Evolutionary conservation across 108 stramenopile species (phyloP).

Genomic region (Cyclostephanos invisitatus): DNA sequence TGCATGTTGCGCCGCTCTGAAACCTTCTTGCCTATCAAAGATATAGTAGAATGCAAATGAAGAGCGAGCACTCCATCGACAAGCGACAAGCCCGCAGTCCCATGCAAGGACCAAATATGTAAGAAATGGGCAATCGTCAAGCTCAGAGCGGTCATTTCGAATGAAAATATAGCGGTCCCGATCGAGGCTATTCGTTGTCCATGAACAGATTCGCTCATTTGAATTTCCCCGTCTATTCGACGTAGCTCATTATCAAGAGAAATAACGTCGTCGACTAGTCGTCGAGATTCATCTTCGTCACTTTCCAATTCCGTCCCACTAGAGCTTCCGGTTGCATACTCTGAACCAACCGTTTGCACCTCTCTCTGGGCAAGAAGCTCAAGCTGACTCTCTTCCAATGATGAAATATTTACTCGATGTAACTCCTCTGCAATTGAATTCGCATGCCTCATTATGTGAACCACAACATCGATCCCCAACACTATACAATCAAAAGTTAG

Average conservation of each 20-base stretch:
- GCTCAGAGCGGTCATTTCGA: conserved; percentile 52
- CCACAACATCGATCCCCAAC: conserved; percentile 50
- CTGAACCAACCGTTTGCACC: conserved; percentile 1
- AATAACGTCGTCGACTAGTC: conserved; percentile 4
- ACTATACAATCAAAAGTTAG: conserved; percentile 73
- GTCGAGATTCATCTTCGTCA: neutral
- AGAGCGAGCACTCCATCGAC: conserved; percentile 73
- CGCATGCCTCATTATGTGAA: conserved; percentile 52
- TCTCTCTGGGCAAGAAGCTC: conserved; percentile 31
- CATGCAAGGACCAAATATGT: conserved; percentile 76
- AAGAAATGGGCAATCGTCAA: conserved; percentile 65
- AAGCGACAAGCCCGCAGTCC: conserved; percentile 60
- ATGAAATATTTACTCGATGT: conserved; percentile 33
- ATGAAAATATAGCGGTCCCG: conserved; percentile 51
- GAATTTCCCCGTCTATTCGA: conserved; percentile 54
- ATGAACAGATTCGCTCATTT: conserved; percentile 54
- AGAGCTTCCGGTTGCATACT: conserved; percentile 2
- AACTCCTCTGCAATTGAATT: conserved; percentile 43
- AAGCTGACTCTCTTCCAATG: conserved; percentile 54
- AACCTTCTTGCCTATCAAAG: conserved; percentile 59
- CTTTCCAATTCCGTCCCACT: neutral
- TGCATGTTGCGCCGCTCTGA: conserved; percentile 63
- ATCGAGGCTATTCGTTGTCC: conserved; percentile 41
- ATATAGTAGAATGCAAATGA: conserved; percentile 72
- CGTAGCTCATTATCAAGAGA: conserved; percentile 36